These are phyloP conservation scores for Blastobotrys parvus DNA, from an alignment of 805 yeast genomes.

Conservation along the genomic window DNA sequence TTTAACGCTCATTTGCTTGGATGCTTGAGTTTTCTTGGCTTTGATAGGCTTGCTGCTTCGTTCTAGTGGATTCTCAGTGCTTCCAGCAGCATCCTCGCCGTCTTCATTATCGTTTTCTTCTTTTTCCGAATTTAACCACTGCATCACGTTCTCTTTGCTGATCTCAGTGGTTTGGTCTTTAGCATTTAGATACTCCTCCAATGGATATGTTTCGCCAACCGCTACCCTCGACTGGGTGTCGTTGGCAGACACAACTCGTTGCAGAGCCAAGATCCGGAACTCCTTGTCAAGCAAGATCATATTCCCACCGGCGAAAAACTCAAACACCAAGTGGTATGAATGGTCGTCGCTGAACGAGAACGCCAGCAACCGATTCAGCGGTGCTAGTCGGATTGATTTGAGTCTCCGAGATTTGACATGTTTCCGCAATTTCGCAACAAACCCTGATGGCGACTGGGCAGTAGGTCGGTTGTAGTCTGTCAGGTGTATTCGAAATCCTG, in stretches of 20 bases:
- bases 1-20: constrained; percentile 42
- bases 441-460: constrained; percentile 74
- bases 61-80: constrained; percentile 3
- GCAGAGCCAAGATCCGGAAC: constrained; percentile 58
- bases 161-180: constrained; percentile 1
- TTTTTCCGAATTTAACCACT: constrained; percentile 9
- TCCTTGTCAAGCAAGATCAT: constrained; percentile 67
- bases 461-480: constrained; percentile 78
- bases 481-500: constrained; percentile 73
- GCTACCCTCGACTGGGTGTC: constrained; percentile 54
- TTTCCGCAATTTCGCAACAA: constrained; percentile 78
- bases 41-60: neutral
- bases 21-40: constrained; percentile 1
- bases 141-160: constrained; percentile 1
- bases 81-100: neutral
- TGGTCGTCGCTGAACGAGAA: constrained; percentile 78
- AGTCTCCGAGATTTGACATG: constrained; percentile 76
- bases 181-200: constrained; percentile 9
- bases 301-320: constrained; percentile 94
- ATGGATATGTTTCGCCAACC: constrained; percentile 61
- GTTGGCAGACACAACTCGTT: constrained; percentile 60
- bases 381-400: constrained; percentile 63
- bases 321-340: constrained; percentile 63
- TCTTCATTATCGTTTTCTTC: neutral
- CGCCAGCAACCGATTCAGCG: constrained; percentile 75